These are phyloP conservation scores for Drechslera avenae DNA, from an alignment of 2,329 filamentous ascomycete genomes.

Conservation along the genomic window DNA sequence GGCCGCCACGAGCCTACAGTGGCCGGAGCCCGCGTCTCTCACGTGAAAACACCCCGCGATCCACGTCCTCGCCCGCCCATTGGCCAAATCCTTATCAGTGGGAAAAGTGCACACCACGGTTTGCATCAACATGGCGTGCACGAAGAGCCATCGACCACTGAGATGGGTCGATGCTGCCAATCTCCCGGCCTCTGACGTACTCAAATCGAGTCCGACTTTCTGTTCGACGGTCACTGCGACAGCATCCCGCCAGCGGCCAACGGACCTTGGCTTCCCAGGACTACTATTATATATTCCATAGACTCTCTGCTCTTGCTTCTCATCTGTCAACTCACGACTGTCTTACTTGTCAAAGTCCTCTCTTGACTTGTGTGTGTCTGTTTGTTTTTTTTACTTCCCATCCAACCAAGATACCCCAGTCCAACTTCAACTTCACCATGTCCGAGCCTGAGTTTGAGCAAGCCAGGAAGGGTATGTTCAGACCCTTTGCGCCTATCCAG, in stretches of 20 bases:
- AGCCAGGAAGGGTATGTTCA: slow-evolving; percentile 82
- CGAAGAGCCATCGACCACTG: slow-evolving; percentile 34
- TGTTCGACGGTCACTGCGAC: slow-evolving; percentile 21
- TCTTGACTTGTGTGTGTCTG: no score
- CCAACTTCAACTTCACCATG: slow-evolving; percentile 57
- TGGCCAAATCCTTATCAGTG: slow-evolving; percentile 44
- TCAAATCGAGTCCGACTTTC: slow-evolving; percentile 53
- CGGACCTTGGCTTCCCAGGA: slow-evolving; percentile 17
- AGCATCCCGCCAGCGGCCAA: slow-evolving; percentile 24
- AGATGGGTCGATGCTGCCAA: slow-evolving; percentile 68
- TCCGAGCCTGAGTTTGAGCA: slow-evolving; percentile 99
- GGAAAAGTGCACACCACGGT: slow-evolving; percentile 39
- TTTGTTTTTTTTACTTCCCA: neutral
- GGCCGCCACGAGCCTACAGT: slow-evolving; percentile 17
- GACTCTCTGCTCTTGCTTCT: slow-evolving; percentile 15
- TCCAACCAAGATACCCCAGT: slow-evolving; percentile 12
- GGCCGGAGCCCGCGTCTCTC: slow-evolving; percentile 29
- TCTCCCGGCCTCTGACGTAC: slow-evolving; percentile 66
- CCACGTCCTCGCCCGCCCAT: slow-evolving; percentile 21
- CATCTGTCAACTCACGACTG: slow-evolving; percentile 13
- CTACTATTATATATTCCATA: slow-evolving; percentile 40
- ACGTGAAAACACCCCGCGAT: slow-evolving; percentile 32
- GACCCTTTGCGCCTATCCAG: neutral
- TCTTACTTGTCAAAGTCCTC: slow-evolving; percentile 3
- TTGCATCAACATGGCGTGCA: slow-evolving; percentile 31